A percentile compares a stretch with the other conserved stretches of the same genome.
These are phyloP conservation scores for Apostasia shenzhenica DNA, from an alignment of 106 monocot genomes.

Conservation along the genomic window DNA sequence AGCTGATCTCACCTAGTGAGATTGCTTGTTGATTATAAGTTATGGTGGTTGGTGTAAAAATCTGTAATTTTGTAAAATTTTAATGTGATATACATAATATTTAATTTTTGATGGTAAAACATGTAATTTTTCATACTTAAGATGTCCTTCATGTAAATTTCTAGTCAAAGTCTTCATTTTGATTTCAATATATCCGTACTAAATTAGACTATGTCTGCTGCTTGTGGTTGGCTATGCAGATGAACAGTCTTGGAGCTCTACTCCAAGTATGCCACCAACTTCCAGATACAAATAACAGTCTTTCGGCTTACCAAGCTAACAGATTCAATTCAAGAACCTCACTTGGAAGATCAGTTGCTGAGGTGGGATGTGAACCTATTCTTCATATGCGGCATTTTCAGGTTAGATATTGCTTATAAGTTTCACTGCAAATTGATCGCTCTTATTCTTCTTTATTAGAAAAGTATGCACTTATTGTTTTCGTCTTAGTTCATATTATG, in stretches of 20 bases:
- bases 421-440: no score
- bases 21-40: no score
- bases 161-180: no score
- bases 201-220: not conserved
- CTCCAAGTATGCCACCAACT: slow-evolving; percentile 69
- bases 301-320: slow-evolving; percentile 50
- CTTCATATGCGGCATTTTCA: slow-evolving; percentile 96
- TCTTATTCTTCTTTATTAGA: not conserved
- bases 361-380: slow-evolving; percentile 95
- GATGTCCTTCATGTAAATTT: no score
- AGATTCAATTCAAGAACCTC: slow-evolving; percentile 70
- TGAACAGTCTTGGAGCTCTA: slow-evolving; percentile 82
- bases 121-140: no score
- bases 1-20: no score
- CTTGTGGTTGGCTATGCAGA: slow-evolving; percentile 40
- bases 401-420: slow-evolving; percentile 30
- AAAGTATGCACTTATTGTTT: not conserved
- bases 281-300: slow-evolving; percentile 47
- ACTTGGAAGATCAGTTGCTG: slow-evolving; percentile 82
- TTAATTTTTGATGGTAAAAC: no score
- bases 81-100: no score
- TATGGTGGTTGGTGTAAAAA: no score
- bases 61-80: no score
- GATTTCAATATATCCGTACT: no score
- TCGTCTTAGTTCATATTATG: not conserved